Conservation (phyloP, 371 early-diverging fungal genomes). For the Actinomucor elegans region DNA sequence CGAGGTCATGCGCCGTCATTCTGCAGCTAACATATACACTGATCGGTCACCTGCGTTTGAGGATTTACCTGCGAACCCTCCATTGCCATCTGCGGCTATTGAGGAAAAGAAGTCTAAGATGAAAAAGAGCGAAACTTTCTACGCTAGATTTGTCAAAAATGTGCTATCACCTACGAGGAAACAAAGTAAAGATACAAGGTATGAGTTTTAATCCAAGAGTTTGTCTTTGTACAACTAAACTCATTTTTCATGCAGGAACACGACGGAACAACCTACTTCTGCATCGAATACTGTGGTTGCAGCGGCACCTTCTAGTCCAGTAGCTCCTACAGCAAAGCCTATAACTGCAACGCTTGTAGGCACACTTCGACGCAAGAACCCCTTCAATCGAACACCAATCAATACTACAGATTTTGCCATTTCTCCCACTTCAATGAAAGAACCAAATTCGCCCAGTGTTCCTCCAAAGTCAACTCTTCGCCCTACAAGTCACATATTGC, state of each 20-base stretch:
- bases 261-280: conserved; percentile 1
- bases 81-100: conserved; percentile 1
- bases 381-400: conserved; percentile 27
- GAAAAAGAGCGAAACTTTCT: conserved; percentile 47
- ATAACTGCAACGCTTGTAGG: conserved; percentile 24
- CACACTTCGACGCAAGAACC: conserved; percentile 43
- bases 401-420: conserved; percentile 21
- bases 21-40: conserved; percentile 17
- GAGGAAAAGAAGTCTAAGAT: conserved; percentile 16
- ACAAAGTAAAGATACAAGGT: conserved; percentile 23
- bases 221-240: too few species aligned
- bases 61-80: conserved; percentile 13
- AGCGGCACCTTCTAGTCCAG: conserved; percentile 3
- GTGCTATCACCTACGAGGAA: conserved; percentile 25
- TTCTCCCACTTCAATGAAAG: conserved; percentile 9
- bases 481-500: conserved; percentile 20
- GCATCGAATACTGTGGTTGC: not conserved
- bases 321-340: conserved; percentile 2
- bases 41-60: conserved; percentile 18
- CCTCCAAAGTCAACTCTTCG: conserved; percentile 34
- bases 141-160: conserved; percentile 36
- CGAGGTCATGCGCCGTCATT: conserved; percentile 19
- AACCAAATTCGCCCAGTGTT: conserved; percentile 11
- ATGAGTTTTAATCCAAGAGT: not conserved
- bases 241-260: conserved; percentile 6